phyloP scores from a whole-genome alignment of 352 stramenopile genomes.

The Globisporangium orthogonon region DNA sequence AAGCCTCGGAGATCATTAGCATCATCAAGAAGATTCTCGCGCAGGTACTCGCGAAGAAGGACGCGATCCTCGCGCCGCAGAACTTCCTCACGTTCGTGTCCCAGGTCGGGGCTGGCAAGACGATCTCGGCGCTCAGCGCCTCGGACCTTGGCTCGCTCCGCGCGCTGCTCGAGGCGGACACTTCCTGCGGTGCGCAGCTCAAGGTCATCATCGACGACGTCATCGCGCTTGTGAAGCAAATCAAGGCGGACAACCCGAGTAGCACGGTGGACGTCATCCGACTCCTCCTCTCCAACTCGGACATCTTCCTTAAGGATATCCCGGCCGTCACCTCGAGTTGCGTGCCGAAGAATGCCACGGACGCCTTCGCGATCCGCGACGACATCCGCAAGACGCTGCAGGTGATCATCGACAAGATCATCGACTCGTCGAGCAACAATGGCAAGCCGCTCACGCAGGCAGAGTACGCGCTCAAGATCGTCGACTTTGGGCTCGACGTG shows the following conservation, averaged over 20 bases:
- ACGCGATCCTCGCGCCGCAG: conserved; percentile 22
- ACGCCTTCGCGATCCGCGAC: conserved; percentile 38
- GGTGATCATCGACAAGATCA: conserved; percentile 51
- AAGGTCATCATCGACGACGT: conserved; percentile 43
- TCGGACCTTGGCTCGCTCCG: neutral
- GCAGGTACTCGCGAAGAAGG: conserved; percentile 26
- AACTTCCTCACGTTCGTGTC: conserved; percentile 3
- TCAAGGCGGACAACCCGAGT: conserved; percentile 21
- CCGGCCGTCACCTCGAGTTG: conserved; percentile 39
- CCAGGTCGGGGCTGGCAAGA: conserved; percentile 2
- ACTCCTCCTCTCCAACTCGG: conserved; percentile 26
- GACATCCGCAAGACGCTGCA: conserved; percentile 43
- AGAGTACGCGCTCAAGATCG: conserved; percentile 33
- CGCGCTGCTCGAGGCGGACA: conserved; percentile 8
- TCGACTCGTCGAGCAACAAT: conserved; percentile 22
- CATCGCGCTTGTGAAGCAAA: conserved; percentile 27
- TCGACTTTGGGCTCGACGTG: conserved; percentile 29
- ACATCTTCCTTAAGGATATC: conserved; percentile 40
- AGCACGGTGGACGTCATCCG: conserved; percentile 35
- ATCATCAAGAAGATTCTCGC: conserved; percentile 14
- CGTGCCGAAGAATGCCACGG: conserved; percentile 24
- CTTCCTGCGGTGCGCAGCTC: conserved; percentile 35
- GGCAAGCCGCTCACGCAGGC: conserved; percentile 27
- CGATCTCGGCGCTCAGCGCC: conserved; percentile 1
- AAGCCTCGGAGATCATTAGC: conserved; percentile 5